phyloP scores from a whole-genome alignment of 1,139 yeast species.

The Geotrichum bryndzae region DNA sequence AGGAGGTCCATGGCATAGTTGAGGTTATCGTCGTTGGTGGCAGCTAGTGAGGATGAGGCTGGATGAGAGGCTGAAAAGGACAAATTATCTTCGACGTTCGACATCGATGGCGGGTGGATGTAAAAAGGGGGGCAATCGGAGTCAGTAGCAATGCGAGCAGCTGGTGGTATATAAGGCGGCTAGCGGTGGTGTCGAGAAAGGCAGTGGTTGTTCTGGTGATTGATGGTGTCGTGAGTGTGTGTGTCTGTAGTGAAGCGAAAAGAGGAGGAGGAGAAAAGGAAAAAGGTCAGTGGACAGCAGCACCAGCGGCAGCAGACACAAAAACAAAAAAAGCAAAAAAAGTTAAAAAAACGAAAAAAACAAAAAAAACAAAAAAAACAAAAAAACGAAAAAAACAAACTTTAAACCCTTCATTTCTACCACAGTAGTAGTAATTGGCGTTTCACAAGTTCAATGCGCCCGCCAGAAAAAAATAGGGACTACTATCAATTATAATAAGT shows the following conservation, averaged over 20 bases:
- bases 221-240: not conserved
- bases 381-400: not conserved
- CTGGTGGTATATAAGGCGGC: not conserved
- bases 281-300: not conserved
- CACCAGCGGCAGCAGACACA: not conserved
- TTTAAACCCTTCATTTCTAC: not conserved
- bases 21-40: not conserved
- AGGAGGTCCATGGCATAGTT: constrained; percentile 12
- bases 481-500: no score
- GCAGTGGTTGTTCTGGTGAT: not conserved
- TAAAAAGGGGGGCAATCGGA: not conserved
- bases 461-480: no score
- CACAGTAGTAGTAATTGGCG: not conserved
- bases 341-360: not conserved
- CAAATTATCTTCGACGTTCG: not conserved
- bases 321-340: not conserved
- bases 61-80: not conserved
- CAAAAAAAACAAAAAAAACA: not conserved
- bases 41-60: not conserved
- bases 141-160: not conserved
- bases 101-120: not conserved
- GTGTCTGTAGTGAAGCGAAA: not conserved
- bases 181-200: not conserved
- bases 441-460: not conserved
- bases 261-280: not conserved